Evolutionary conservation across 257 asterid genomes (phyloP), one percentile per base, ranked within the genome.

Genomic region (Salvia hispanica): DNA sequence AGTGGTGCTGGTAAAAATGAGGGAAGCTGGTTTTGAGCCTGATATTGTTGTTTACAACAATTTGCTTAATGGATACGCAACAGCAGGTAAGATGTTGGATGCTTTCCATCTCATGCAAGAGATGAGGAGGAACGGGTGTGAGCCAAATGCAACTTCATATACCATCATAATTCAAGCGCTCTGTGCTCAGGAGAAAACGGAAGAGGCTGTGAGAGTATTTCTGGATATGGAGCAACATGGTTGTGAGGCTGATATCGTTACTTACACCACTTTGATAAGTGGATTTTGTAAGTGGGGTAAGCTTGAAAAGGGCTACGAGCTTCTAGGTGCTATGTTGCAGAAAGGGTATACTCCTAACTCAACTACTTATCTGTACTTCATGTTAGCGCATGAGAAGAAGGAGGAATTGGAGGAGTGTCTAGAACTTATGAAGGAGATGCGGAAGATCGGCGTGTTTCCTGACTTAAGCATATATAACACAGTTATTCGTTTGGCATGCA

Each of bases 251-350:
- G 98, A 92, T 67, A 72, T 88, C 13, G 84, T 92, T 48, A 81
- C 96, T 0, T 90, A 90, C 79, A 82, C 92, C 40, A 83, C 96
- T 62, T 77, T 92, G 77, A 88, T 92, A 57, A 86, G 96, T 75
- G 97, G 97, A n/a, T 90, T 88, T 66, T 90, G 97, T 57, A 92
- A 93, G 78, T 77, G 88, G 89, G 87, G 92, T 37, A 82, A 85
- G 80, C 80, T 80, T 36, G 81, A 75, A 16, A 85, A 79, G 65
- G 92, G 79, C 52, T 88, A 90, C 18, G 89, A 83, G 79, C 84
- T 90, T 71, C 60, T 93, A 70, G 88, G 83, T 72, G 31, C 42
- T 31, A 88, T 93, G 98, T 67, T 86, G 74, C 94, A 64, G 52
- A 81, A 81, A 67, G 95, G 98, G 57, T 83, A 66, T 66, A 61